Evolutionary conservation across 768 basidiomycete genomes (phyloP).

Genomic region (Trametes meyenii): DNA sequence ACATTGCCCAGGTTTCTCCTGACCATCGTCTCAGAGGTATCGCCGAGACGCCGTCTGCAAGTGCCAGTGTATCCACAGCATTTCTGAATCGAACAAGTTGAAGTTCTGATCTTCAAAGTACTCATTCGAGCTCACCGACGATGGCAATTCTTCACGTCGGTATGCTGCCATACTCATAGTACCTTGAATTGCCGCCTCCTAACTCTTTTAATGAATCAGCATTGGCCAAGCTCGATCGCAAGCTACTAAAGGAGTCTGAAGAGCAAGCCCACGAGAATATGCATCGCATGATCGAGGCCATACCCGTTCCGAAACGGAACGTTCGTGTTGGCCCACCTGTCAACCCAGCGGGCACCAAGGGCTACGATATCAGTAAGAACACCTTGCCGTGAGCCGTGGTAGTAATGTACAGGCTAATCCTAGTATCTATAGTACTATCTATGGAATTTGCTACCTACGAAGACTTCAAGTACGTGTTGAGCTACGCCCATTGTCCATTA

Average conservation of each 20-base stretch:
- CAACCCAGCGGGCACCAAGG: background rate
- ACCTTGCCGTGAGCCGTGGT: background rate
- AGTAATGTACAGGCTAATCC: background rate
- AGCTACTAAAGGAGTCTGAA: slow-evolving; percentile 2
- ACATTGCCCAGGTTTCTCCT: too few species aligned
- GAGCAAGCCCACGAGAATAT: slow-evolving; percentile 12
- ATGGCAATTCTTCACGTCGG: slow-evolving; percentile 14
- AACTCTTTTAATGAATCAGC: background rate
- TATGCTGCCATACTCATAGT: background rate
- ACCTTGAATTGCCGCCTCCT: background rate
- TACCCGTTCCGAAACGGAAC: slow-evolving; percentile 12
- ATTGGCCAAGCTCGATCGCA: slow-evolving; percentile 12
- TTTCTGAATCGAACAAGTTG: background rate
- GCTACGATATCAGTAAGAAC: slow-evolving; percentile 15
- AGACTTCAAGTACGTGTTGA: slow-evolving; percentile 7
- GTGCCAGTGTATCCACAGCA: too few species aligned
- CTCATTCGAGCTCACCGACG: background rate
- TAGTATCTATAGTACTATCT: slow-evolving; percentile 1
- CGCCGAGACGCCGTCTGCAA: too few species aligned
- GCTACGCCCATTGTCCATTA: too few species aligned
- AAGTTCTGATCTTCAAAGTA: background rate
- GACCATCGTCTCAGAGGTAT: too few species aligned
- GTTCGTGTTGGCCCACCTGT: slow-evolving; percentile 15
- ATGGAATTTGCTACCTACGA: slow-evolving; percentile 10
- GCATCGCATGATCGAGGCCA: slow-evolving; percentile 7